Evolutionary conservation across 169 alveolate genomes (phyloP).

Genomic region (Blepharisma undulans): DNA sequence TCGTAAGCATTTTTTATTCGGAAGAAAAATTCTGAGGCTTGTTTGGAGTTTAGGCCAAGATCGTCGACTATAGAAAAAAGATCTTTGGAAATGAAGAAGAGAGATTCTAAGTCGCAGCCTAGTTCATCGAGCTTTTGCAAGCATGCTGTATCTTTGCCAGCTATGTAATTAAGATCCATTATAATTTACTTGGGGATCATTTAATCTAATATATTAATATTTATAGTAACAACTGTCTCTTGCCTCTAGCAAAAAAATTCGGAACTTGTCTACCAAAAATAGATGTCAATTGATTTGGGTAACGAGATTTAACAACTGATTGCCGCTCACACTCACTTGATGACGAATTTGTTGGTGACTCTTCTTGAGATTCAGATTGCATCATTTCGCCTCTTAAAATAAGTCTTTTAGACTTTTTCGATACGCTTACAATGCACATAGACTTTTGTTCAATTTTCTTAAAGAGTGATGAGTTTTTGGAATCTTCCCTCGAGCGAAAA

Average conservation of each 20-base stretch:
- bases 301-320: not conserved
- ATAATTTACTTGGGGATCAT: not conserved
- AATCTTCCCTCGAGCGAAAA: not conserved
- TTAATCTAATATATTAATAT: not conserved
- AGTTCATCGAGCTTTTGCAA: constrained; percentile 2
- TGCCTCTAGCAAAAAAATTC: not conserved
- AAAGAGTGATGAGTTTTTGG: not conserved
- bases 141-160: not conserved
- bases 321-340: not conserved
- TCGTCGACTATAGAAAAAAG: constrained; percentile 18
- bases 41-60: not conserved
- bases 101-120: constrained; percentile 27
- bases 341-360: not conserved
- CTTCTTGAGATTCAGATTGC: not conserved
- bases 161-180: constrained; percentile 26
- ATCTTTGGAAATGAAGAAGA: constrained; percentile 5
- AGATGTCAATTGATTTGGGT: not conserved
- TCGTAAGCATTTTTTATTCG: constrained; percentile 31
- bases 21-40: constrained; percentile 25
- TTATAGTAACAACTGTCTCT: not conserved
- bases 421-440: not conserved
- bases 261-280: not conserved
- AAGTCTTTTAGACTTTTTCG: not conserved
- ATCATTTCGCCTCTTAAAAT: not conserved
- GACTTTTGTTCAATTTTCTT: not conserved